Evolutionary conservation across 208 protist species (phyloP).

Genomic region (Spongospora subterranea): DNA sequence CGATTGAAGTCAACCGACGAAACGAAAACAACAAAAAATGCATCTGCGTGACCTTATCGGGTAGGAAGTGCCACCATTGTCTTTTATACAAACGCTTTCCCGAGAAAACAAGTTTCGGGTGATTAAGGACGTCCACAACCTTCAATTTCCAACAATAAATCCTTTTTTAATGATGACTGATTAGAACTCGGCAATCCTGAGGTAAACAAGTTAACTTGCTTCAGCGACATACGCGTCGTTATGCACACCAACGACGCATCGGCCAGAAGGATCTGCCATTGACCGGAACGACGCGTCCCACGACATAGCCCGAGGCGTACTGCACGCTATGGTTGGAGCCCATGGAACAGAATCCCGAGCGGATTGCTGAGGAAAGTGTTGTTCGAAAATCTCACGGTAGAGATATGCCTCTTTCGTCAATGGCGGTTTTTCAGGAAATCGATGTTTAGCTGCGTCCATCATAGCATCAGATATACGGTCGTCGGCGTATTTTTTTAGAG

Average conservation of each 20-base stretch:
- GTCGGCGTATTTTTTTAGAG: constrained; percentile 78
- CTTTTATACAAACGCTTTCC: no score
- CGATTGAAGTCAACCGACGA: no score
- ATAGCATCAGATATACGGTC: constrained; percentile 77
- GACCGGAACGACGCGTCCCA: constrained; percentile 63
- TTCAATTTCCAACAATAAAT: no score
- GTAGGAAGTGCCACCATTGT: no score
- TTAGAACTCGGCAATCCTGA: no score
- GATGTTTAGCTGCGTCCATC: constrained; percentile 69
- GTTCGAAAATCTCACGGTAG: constrained; percentile 80
- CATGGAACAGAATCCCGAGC: constrained; percentile 58
- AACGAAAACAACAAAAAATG: no score
- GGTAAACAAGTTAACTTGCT: no score
- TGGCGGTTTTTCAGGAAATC: constrained; percentile 84
- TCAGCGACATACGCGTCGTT: constrained; percentile 37
- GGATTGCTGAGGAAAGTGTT: constrained; percentile 73
- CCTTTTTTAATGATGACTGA: no score
- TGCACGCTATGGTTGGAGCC: constrained; percentile 68
- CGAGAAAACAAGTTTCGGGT: no score
- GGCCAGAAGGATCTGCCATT: constrained; percentile 58
- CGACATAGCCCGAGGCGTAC: constrained; percentile 65
- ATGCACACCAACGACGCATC: constrained; percentile 44
- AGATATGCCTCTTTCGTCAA: constrained; percentile 85
- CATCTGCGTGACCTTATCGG: no score
- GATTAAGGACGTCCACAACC: no score